These are phyloP conservation scores for Penicillium desertorum DNA, from an alignment of 495 filamentous ascomycete genomes.

Conservation along the genomic window DNA sequence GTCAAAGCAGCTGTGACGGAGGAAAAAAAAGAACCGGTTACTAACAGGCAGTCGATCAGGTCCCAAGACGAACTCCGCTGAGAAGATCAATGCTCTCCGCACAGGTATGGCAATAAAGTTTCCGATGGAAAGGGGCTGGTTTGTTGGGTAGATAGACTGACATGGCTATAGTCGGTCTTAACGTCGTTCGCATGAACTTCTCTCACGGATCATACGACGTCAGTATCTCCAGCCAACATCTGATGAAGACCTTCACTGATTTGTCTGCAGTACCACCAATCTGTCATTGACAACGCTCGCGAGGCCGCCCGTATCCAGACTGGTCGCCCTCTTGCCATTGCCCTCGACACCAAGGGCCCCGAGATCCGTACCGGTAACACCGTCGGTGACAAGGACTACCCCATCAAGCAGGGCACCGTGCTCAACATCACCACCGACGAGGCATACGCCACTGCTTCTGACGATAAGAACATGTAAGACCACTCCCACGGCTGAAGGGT, in stretches of 20 bases:
- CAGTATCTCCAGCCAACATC: constrained; percentile 28
- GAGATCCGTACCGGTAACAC: constrained; percentile 99
- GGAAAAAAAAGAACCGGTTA: constrained; percentile 8
- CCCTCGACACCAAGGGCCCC: constrained; percentile 97
- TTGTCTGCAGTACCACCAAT: constrained; percentile 71
- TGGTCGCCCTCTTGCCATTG: constrained; percentile 92
- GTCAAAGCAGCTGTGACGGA: not conserved
- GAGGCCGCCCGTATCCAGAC: constrained; percentile 70
- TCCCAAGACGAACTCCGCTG: constrained; percentile 96
- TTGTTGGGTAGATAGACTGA: constrained; percentile 17
- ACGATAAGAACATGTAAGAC: constrained; percentile 89
- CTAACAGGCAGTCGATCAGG: constrained; percentile 45
- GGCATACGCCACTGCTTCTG: constrained; percentile 78
- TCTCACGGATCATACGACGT: constrained; percentile 94
- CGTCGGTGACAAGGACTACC: constrained; percentile 75
- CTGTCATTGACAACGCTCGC: constrained; percentile 91
- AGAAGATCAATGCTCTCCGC: constrained; percentile 92
- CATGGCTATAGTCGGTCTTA: constrained; percentile 66
- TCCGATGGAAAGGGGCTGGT: not conserved
- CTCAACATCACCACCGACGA: constrained; percentile 98
- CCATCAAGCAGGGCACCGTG: constrained; percentile 76
- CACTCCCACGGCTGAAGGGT: not conserved
- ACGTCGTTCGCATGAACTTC: constrained; percentile 99
- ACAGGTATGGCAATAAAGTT: constrained; percentile 45
- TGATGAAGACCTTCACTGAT: constrained; percentile 14